Conservation (phyloP, 768 basidiomycete species). For the Termitomyces titanicus region DNA sequence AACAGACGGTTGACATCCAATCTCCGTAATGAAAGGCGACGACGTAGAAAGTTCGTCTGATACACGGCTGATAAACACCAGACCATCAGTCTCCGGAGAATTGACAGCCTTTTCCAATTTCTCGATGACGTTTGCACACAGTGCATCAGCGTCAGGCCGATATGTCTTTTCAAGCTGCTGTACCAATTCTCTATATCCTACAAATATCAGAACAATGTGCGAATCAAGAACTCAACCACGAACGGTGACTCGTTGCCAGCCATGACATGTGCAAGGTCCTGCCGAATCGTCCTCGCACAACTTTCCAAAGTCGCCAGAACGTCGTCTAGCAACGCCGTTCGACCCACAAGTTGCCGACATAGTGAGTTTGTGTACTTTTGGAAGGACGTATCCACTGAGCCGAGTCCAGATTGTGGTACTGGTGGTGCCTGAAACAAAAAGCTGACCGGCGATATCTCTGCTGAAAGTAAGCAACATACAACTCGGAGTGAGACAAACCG, state of each 20-base stretch:
- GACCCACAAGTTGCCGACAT: constrained; percentile 59
- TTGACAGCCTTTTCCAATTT: constrained; percentile 35
- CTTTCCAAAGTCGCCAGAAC: constrained; percentile 58
- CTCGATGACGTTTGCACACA: constrained; percentile 39
- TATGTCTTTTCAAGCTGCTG: constrained; percentile 41
- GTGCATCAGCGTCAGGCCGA: constrained; percentile 45
- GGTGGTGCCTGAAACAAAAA: constrained; percentile 55
- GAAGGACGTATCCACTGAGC: constrained; percentile 44
- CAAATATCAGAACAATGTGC: background rate
- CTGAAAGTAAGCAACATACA: background rate
- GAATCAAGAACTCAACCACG: constrained; percentile 13
- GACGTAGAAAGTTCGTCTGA: constrained; percentile 44
- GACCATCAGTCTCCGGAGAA: constrained; percentile 25
- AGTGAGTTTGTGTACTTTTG: constrained; percentile 59
- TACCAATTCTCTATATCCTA: constrained; percentile 33
- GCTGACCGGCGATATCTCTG: constrained; percentile 50
- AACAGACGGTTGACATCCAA: constrained; percentile 39
- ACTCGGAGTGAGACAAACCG: background rate
- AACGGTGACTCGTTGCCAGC: constrained; percentile 41
- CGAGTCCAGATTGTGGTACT: constrained; percentile 40
- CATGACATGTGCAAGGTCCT: constrained; percentile 51
- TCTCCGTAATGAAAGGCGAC: constrained; percentile 37
- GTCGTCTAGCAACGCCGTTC: constrained; percentile 58
- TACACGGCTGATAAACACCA: constrained; percentile 48
- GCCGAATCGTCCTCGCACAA: constrained; percentile 52